Evolutionary conservation across 371 early-diverging fungal genomes (phyloP), one percentile per base, ranked within the genome.

Genomic region (Mortierella sp.): DNA sequence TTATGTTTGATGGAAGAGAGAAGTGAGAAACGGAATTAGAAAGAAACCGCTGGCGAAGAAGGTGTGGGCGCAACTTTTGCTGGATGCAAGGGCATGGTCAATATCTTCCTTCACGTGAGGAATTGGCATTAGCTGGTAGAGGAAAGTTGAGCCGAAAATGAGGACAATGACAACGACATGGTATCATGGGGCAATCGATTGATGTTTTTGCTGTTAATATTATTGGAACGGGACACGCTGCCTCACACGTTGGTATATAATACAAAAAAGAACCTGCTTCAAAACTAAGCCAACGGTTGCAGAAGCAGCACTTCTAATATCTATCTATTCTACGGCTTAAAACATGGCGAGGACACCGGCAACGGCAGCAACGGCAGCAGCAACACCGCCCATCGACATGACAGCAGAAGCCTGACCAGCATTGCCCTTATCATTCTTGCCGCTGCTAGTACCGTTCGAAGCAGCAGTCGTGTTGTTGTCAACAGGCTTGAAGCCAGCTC

Each of bases 301-400:
- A 35, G 3, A 35, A 3, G 38, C 35, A 65, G 5, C 18, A 16
- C 7, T 18, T 65, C 24, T 51, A 51, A 60, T 77, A 76, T 43
- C 68, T 27, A 35, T 51, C 43, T 27, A 41, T 14, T 60, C 24
- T 56, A 48, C 43, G 27, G 29, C 70, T 58, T 79, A 79, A n/a
- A 79, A 51, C 79, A 77, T 77, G 38, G 79, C 70, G 32, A 80
- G 60, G 29, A 65, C 75, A 14, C 49, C 81, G 21, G 75, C 78
- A 21, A 76, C 74, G 46, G 74, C 78, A 51, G 74, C 76, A 48
- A 71, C 35, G 27, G 74, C 77, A 27, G 76, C 65, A 71, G 76
- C 81, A 70, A 76, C 77, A 48, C 76, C 74, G 35, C 81, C 73
- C 29, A 72, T 76, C 14, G 72, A 46, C 70, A 75, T 70, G 65